A percentile compares a stretch with the other conserved stretches of the same genome.
phyloP scores from a whole-genome alignment of 331 rosid genomes.

The Malus hybrid region DNA sequence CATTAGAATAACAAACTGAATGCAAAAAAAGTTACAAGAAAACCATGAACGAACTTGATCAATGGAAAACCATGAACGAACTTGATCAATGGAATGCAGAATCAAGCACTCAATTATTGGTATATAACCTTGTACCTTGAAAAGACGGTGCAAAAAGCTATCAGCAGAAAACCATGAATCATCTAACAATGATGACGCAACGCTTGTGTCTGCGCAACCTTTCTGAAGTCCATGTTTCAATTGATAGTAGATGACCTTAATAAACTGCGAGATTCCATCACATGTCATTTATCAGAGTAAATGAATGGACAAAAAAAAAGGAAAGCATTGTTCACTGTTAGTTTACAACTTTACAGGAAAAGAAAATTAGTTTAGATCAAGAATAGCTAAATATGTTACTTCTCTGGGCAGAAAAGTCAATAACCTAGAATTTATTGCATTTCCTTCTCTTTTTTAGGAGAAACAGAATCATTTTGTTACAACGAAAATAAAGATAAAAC shows the following conservation, averaged over 20 bases:
- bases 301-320: not conserved
- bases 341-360: not conserved
- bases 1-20: not conserved
- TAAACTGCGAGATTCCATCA: conserved; percentile 42
- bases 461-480: too few species aligned
- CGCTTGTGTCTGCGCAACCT: conserved; percentile 20
- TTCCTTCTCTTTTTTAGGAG: too few species aligned
- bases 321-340: not conserved
- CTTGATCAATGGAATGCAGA: not conserved
- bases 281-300: conserved; percentile 8
- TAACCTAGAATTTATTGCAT: not conserved
- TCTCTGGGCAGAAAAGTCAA: not conserved
- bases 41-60: not conserved
- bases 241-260: conserved; percentile 71
- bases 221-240: conserved; percentile 67
- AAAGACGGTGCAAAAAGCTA: conserved; percentile 63
- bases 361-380: not conserved
- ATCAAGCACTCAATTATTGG: not conserved
- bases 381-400: not conserved
- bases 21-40: not conserved
- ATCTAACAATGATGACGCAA: conserved; percentile 39
- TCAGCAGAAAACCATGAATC: conserved; percentile 72
- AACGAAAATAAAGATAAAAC: too few species aligned
- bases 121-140: conserved; percentile 42
- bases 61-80: too few species aligned